Evolutionary conservation across 2,329 filamentous ascomycete species (phyloP), one percentile per base, ranked within the genome.

Genomic region (Arthroderma uncinatum): DNA sequence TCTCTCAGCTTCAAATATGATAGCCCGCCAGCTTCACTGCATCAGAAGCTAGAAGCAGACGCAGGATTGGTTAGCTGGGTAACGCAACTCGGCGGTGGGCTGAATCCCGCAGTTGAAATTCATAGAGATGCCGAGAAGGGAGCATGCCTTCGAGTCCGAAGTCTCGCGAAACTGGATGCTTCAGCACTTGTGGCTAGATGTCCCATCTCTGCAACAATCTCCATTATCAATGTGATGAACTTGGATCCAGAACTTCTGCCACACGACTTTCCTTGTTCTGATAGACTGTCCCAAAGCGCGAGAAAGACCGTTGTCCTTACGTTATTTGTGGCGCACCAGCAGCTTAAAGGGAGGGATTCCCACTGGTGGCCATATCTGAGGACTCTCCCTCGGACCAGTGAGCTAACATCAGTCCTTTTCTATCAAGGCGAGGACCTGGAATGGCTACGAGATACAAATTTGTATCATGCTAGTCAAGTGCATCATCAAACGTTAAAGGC

Each of bases 251-350:
- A 53, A n/a, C 34, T 61, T 7, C 60, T 58, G 5, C 8, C 14
- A 10, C 69, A 72, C 50, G 70, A 64, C 1, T 60, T 73, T 12
- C 58, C 63, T 4, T 80, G 86, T 50, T 77, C 81, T 0, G 53
- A 62, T 0, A 65, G 65, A 1, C 82, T 87, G 62, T 68, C 85
- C 50, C 63, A 73, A 0, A 64, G 65, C 3, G 68, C 77, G 1
- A 78, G 79, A 0, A 77, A 82, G 0, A 79, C 86, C 62, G 80
- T 86, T 57, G 71, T 84, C 53, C 79, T 82, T 7, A 79, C 84
- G 2, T 85, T 89, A 69, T 85, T 87, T 61, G 75, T 90, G 4
- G 77, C 87, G 66, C 81, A 84, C 60, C 82, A 90, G 67, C 83
- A 82, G 65, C 73, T 89, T 33, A 70, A 78, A 1, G 80, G 79